Evolutionary conservation across 371 early-diverging fungal species (phyloP).

Genomic region (Coemansia sp.): DNA sequence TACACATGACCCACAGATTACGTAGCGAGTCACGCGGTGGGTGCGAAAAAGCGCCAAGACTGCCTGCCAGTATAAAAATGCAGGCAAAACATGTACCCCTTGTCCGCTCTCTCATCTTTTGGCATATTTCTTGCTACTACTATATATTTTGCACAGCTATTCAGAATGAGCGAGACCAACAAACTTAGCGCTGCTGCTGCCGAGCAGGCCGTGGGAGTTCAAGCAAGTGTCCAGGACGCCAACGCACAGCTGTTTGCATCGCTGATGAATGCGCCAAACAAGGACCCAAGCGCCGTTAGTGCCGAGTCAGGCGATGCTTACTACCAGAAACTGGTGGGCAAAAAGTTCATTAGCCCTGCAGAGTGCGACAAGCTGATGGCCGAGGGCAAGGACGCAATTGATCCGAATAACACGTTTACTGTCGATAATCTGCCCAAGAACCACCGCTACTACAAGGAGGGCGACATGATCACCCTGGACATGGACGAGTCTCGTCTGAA

Average conservation of each 20-base stretch:
- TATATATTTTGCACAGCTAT: background rate
- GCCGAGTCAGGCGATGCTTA: background rate
- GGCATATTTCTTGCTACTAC: background rate
- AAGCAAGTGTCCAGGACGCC: slow-evolving; percentile 4
- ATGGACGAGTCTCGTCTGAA: slow-evolving; percentile 23
- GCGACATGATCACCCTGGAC: slow-evolving; percentile 27
- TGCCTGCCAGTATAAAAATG: background rate
- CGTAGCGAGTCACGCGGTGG: background rate
- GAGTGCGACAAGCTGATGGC: background rate
- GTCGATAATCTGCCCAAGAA: slow-evolving; percentile 5
- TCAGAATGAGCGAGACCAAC: background rate
- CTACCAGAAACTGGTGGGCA: slow-evolving; percentile 2
- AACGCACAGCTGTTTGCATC: slow-evolving; percentile 1
- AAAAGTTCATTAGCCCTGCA: background rate
- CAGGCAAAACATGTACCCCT: background rate
- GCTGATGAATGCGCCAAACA: background rate
- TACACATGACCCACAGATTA: background rate
- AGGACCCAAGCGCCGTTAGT: background rate
- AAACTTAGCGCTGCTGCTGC: background rate
- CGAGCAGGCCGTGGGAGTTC: background rate
- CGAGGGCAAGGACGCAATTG: background rate
- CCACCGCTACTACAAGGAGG: slow-evolving; percentile 19
- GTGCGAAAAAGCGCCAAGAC: slow-evolving; percentile 2
- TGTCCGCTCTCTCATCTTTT: background rate
- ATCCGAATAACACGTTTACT: background rate